Evolutionary conservation across 306 rosid species (phyloP).

Genomic region (Adenanthera pavonina): DNA sequence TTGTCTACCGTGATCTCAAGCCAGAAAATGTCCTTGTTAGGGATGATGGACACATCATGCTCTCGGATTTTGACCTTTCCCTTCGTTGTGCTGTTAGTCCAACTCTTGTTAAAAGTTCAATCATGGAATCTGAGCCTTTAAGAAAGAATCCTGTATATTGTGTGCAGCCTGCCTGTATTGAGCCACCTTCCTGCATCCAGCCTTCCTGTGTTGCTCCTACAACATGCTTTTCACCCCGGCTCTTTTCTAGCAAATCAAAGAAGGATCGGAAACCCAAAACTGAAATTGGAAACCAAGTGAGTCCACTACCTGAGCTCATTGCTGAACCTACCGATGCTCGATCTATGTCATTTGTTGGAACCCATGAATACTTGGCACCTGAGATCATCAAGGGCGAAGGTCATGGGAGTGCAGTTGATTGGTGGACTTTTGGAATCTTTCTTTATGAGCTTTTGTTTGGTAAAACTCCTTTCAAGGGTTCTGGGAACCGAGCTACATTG

Average conservation of each 20-base stretch:
- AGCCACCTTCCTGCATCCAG: constrained; percentile 93
- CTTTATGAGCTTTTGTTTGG: constrained; percentile 91
- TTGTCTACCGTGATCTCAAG: constrained; percentile 96
- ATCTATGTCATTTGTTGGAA: constrained; percentile 97
- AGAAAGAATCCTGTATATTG: constrained; percentile 78
- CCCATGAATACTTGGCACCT: constrained; percentile 96
- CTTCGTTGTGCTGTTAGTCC: constrained; percentile 93
- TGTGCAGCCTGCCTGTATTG: constrained; percentile 94
- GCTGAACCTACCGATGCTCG: constrained; percentile 98
- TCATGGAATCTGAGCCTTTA: constrained; percentile 70
- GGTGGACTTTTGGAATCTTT: constrained; percentile 99
- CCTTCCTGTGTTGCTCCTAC: constrained; percentile 98
- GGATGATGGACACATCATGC: constrained; percentile 98
- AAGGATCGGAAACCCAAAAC: constrained; percentile 80
- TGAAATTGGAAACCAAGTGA: constrained; percentile 92
- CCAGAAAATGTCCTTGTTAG: constrained; percentile 96
- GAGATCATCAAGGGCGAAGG: constrained; percentile 98
- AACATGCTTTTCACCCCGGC: constrained; percentile 89
- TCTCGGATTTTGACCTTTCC: constrained; percentile 93
- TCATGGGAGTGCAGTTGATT: constrained; percentile 97
- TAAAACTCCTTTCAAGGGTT: constrained; percentile 96
- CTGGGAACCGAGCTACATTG: constrained; percentile 89
- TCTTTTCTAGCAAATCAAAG: constrained; percentile 92
- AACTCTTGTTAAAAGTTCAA: constrained; percentile 74
- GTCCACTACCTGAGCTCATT: constrained; percentile 89